Conservation (phyloP, 2,329 filamentous ascomycete species). For the Dothideomycetes sp. region DNA sequence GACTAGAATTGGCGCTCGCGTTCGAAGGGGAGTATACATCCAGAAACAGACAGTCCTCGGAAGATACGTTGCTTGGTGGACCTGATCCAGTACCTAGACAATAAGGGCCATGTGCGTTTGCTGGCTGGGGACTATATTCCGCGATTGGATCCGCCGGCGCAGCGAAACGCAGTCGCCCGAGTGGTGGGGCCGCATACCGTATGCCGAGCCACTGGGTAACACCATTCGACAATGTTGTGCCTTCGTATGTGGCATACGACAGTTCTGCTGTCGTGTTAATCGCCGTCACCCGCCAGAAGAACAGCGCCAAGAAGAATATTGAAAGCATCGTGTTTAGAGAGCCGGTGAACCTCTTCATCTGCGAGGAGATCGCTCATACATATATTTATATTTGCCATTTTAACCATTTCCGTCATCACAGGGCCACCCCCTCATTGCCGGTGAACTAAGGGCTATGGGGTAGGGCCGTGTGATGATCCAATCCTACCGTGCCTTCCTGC, state of each 20-base stretch:
- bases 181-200: constrained; percentile 59
- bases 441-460: neutral
- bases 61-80: constrained; percentile 23
- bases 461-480: neutral
- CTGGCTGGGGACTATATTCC: constrained; percentile 37
- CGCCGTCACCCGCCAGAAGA: constrained; percentile 12
- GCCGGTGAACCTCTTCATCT: no score
- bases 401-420: no score
- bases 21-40: constrained; percentile 51
- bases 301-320: neutral
- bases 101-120: constrained; percentile 33
- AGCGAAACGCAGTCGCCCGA: constrained; percentile 54
- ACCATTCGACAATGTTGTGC: constrained; percentile 42
- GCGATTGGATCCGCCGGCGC: constrained; percentile 52
- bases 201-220: constrained; percentile 65
- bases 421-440: no score
- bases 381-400: no score
- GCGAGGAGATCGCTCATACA: no score
- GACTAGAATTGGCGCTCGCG: constrained; percentile 36
- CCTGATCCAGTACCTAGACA: constrained; percentile 21
- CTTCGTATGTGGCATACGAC: constrained; percentile 56
- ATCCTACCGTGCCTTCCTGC: no score
- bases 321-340: neutral
- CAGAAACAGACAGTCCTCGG: constrained; percentile 61
- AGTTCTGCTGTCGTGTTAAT: constrained; percentile 45